A percentile compares a stretch with the other conserved stretches of the same genome.
Evolutionary conservation across 306 rosid genomes (phyloP).

Genomic region (Lupinus albus): DNA sequence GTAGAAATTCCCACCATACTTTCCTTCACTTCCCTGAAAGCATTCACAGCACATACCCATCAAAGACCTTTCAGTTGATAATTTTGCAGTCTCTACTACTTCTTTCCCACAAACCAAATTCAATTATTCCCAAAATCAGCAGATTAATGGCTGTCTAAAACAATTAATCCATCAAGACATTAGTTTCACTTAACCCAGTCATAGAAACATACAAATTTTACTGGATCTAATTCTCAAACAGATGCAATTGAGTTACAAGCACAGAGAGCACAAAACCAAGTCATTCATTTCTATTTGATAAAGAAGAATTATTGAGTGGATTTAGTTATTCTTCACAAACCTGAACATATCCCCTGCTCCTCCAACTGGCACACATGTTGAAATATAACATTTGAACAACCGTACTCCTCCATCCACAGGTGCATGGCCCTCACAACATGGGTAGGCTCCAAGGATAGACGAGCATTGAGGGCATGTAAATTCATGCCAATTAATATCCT

Average conservation of each 20-base stretch:
- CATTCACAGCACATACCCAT: not conserved
- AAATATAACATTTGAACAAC: conserved; percentile 75
- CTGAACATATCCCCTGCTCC: conserved; percentile 70
- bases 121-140: conserved; percentile 5
- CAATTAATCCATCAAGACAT: not conserved
- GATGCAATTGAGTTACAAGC: conserved; percentile 14
- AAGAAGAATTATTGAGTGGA: conserved; percentile 10
- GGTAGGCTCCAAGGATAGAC: conserved; percentile 84
- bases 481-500: conserved; percentile 81
- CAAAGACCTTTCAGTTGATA: conserved; percentile 24
- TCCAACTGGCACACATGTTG: conserved; percentile 58
- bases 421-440: conserved; percentile 54
- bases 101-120: conserved; percentile 6
- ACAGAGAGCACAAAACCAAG: conserved; percentile 25
- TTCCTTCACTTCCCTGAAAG: conserved; percentile 20
- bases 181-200: conserved; percentile 18
- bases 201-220: conserved; percentile 29
- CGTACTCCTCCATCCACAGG: conserved; percentile 89
- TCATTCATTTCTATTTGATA: not conserved
- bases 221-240: conserved; percentile 16
- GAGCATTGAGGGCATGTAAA: conserved; percentile 76
- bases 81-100: not conserved
- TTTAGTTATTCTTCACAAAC: conserved; percentile 48
- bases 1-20: not conserved
- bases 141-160: not conserved